phyloP scores from a whole-genome alignment of 306 rosid genomes.

The Canavalia gladiata region DNA sequence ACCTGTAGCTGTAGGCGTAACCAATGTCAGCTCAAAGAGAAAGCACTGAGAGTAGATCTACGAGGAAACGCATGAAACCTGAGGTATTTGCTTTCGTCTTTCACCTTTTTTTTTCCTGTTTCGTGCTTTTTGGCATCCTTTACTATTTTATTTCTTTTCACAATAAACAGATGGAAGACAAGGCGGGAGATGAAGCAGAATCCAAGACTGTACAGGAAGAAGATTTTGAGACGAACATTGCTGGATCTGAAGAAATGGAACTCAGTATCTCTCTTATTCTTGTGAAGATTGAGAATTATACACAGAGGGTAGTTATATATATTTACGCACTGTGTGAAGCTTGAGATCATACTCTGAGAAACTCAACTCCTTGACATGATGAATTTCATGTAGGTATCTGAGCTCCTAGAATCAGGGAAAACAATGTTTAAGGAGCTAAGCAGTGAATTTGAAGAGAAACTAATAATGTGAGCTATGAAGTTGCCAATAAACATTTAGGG shows the following conservation, averaged over 20 bases:
- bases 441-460: conserved; percentile 77
- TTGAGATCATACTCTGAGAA: conserved; percentile 7
- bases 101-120: not conserved
- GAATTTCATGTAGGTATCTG: conserved; percentile 68
- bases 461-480: conserved; percentile 66
- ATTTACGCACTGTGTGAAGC: conserved; percentile 22
- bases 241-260: conserved; percentile 80
- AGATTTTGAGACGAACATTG: conserved; percentile 51
- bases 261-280: conserved; percentile 65
- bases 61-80: conserved; percentile 68
- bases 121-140: not conserved
- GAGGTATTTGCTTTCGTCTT: conserved; percentile 48
- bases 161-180: conserved; percentile 52
- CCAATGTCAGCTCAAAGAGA: conserved; percentile 52
- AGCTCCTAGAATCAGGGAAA: conserved; percentile 83
- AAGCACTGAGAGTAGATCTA: conserved; percentile 47
- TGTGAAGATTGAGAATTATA: conserved; percentile 77
- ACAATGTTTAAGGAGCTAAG: conserved; percentile 68
- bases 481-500: not conserved
- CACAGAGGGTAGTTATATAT: conserved; percentile 69
- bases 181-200: conserved; percentile 56
- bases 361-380: not conserved
- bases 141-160: not conserved
- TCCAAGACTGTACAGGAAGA: conserved; percentile 56
- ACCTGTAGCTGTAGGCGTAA: conserved; percentile 36